Evolutionary conservation across 1,284 basidiomycete species (phyloP).

Genomic region (Sporisorium reilianum): DNA sequence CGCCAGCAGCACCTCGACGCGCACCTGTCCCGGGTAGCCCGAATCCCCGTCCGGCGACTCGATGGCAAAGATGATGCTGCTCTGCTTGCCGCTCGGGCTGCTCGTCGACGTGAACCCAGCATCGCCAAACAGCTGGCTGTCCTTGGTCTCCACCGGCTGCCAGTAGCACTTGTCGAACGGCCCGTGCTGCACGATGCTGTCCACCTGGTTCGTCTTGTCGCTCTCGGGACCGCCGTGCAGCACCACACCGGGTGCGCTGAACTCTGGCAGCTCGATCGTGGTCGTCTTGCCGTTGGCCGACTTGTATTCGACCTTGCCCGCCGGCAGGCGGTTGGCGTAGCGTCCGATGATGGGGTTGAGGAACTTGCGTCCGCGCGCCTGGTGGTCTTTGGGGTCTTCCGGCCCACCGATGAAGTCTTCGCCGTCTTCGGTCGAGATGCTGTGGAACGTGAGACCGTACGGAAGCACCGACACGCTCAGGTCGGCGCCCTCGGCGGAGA

Average conservation of each 20-base stretch:
- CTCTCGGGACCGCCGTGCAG: constrained; percentile 62
- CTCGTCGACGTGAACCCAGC: constrained; percentile 38
- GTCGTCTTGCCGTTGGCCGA: constrained; percentile 36
- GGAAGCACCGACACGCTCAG: constrained; percentile 53
- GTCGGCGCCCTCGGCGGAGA: constrained; percentile 33
- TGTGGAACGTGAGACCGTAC: constrained; percentile 63
- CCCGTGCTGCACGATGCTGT: constrained; percentile 49
- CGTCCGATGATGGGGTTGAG: constrained; percentile 64
- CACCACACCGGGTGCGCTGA: constrained; percentile 49
- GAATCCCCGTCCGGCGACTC: constrained; percentile 58
- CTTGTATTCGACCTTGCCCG: constrained; percentile 43
- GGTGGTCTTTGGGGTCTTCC: constrained; percentile 56
- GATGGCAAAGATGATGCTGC: constrained; percentile 52
- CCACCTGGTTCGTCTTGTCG: constrained; percentile 24
- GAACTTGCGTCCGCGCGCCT: constrained; percentile 47
- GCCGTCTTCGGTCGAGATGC: constrained; percentile 39
- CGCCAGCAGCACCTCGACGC: constrained; percentile 57
- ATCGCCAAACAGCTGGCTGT: constrained; percentile 40
- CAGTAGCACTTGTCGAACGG: constrained; percentile 62
- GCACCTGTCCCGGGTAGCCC: constrained; percentile 58
- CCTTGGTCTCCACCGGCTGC: constrained; percentile 37
- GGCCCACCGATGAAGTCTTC: constrained; percentile 64
- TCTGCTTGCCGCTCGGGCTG: constrained; percentile 26
- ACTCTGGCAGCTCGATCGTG: constrained; percentile 44
- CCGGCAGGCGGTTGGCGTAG: constrained; percentile 64